phyloP scores from a whole-genome alignment of 768 basidiomycete genomes.

The Collybiopsis luxurians region DNA sequence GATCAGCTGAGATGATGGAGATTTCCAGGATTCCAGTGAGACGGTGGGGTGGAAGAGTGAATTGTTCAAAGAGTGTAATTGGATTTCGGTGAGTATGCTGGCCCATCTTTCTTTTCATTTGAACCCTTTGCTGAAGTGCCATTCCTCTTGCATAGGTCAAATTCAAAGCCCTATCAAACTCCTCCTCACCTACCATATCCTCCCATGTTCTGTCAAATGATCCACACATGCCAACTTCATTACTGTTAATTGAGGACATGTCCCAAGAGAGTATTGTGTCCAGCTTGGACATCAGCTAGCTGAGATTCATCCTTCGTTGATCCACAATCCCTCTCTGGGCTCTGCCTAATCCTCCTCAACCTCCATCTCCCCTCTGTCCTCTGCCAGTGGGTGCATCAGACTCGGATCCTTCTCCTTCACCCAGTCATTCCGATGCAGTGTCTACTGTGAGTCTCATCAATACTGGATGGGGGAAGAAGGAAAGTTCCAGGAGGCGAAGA shows the following conservation, averaged over 20 bases:
- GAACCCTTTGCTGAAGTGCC: neutral
- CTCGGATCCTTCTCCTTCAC: neutral
- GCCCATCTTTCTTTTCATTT: neutral
- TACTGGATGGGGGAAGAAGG: neutral
- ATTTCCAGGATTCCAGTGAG: neutral
- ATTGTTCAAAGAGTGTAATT: constrained; percentile 53
- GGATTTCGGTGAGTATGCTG: constrained; percentile 73
- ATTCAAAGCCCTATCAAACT: constrained; percentile 65
- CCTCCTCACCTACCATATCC: neutral
- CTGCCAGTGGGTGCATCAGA: neutral
- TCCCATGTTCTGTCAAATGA: constrained; percentile 32
- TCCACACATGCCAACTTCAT: constrained; percentile 65
- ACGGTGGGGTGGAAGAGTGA: neutral
- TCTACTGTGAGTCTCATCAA: neutral
- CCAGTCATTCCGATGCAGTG: neutral
- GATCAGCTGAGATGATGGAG: neutral
- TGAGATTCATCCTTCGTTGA: neutral
- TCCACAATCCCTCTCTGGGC: neutral
- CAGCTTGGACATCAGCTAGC: constrained; percentile 39
- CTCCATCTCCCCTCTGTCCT: neutral
- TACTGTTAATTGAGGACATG: constrained; percentile 93
- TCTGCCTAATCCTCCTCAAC: neutral
- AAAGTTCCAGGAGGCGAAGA: neutral
- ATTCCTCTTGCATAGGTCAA: constrained; percentile 59
- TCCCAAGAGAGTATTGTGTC: constrained; percentile 84